Base-by-base conservation (phyloP, 495 filamentous ascomycete genomes). In the Podospora conica region DNA sequence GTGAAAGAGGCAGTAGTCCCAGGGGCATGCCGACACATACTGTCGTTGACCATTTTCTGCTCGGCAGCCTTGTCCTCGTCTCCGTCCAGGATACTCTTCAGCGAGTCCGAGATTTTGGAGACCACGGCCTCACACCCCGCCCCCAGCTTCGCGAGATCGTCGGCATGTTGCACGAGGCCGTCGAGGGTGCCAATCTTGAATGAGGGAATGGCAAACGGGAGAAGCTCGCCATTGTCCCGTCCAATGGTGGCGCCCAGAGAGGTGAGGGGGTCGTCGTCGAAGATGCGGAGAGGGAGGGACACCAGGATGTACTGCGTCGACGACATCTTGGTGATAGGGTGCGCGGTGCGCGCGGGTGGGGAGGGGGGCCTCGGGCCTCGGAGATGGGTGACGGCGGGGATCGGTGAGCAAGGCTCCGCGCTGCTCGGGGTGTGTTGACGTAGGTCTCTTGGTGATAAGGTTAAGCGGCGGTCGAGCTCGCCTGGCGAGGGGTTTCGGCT, bases 121-220 rank as follows among this genome's bases (percentile, higher is more conserved):
- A 96, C 93, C 10, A 96, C 91, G 55, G 82, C 86, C 78, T 93
- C 89, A 70, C 92, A 96, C 29, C 84, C 83, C 12, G 79, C 71
- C 66, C 92, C 89, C 28, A 98, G 86, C 85, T 98, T 98, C 33
- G 89, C 85, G 54, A 98, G 81, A 72, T 97, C 94, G 74, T 98
- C 95, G 48, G 95, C 95, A 74, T 98, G 94, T 79, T 96, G 91
- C 25, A 98, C 92, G n/a, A 98, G 81, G 54, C 90, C 91, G 78
- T 98, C 95, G 58, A 98, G 83, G 1, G 95, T 96, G 60, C 95
- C 95, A 77, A 98, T 96, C 80, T 98, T 98, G 83, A 98, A 96
- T 53, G 90, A 88, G 3, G 95, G 95, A 66, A 98, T 91, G 12
- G 84, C 76, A 72, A 97, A 97, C 9, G 88, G 87, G 58, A 86